Percentiles rank a stretch among this genome's conserved stretches.
phyloP scores from a whole-genome alignment of 164 flowering plant species.

The Sedum album region DNA sequence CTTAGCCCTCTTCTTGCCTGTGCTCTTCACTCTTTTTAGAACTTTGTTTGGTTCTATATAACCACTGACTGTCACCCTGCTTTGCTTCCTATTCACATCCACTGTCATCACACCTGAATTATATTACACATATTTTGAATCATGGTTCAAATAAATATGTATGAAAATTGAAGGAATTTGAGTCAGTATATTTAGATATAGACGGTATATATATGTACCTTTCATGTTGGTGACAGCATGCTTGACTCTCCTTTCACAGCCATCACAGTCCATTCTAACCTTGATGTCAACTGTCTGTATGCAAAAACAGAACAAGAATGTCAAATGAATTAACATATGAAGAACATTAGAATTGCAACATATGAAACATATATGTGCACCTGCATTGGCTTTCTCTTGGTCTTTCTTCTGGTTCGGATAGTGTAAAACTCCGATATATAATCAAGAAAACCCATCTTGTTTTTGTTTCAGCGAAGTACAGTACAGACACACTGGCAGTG shows the following conservation, averaged over 20 bases:
- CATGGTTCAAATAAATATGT: too few relatives aligned
- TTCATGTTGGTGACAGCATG: slow-evolving; percentile 27
- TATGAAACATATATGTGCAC: background rate
- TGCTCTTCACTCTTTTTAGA: slow-evolving; percentile 19
- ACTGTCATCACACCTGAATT: background rate
- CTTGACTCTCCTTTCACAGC: slow-evolving; percentile 35
- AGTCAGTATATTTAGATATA: background rate
- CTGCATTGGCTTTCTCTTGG: slow-evolving; percentile 18
- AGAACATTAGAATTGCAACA: background rate
- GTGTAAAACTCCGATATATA: slow-evolving; percentile 10
- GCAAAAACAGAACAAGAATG: background rate
- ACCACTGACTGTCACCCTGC: slow-evolving; percentile 16
- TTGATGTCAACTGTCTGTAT: slow-evolving; percentile 38
- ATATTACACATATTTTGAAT: too few relatives aligned
- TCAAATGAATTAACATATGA: background rate
- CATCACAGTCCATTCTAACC: slow-evolving; percentile 48
- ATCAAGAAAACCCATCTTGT: slow-evolving; percentile 15
- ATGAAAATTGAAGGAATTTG: too few relatives aligned
- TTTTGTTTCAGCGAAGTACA: background rate
- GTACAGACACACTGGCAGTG: background rate
- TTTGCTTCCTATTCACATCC: background rate
- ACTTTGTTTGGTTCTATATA: slow-evolving; percentile 24
- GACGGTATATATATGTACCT: slow-evolving; percentile 24
- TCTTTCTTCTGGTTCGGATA: slow-evolving; percentile 12
- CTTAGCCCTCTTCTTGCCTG: slow-evolving; percentile 29